Evolutionary conservation across 2,329 filamentous ascomycete species (phyloP), one percentile per base, ranked within the genome.

Genomic region (Penicillium sp.): DNA sequence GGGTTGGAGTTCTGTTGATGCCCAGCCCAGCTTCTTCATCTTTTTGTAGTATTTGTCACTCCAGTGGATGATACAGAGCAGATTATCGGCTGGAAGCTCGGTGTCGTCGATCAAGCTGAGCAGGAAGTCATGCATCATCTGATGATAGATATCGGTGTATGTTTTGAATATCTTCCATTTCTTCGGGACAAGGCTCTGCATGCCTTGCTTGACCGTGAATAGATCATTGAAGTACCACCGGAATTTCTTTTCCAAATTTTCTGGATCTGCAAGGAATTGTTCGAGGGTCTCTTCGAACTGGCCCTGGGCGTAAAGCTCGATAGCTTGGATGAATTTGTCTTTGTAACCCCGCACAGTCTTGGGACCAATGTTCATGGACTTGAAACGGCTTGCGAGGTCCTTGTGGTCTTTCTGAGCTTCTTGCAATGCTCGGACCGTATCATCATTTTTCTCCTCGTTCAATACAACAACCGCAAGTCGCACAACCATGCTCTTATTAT

Each of bases 191-290:
- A 99, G 81, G 29, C 85, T 85, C 58, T 89, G 85, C 90, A 99
- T 96, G 69, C 94, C 93, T 60, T 95, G 83, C 74, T 93, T 92
- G 69, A 97, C 93, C 4, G 91, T 92, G 74, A 95, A 96, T 37
- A 99, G 83, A 72, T 99, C 93, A 77, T 97, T 97, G 79, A 97
- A 99, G 76, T 87, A 99, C 94, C 94, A 99, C 69, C 89, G 89
- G 76, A 96, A 85, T 62, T 85, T 86, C 79, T 96, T 96, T 61
- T 95, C 90, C 45, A 99, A 81, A 66, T 85, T 86, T 48, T 87
- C 83, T 0, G 94, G 90, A 69, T 97, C 91, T 37, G 88, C 89
- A 51, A 93, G 77, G 72, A 99, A 97, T 45, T 86, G 83, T 52
- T 89, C 84, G 56, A 86, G 85, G 39, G 86, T 83, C 57, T 85